These are phyloP conservation scores for Euphorbia peplus DNA, from an alignment of 345 rosid genomes.

Conservation along the genomic window DNA sequence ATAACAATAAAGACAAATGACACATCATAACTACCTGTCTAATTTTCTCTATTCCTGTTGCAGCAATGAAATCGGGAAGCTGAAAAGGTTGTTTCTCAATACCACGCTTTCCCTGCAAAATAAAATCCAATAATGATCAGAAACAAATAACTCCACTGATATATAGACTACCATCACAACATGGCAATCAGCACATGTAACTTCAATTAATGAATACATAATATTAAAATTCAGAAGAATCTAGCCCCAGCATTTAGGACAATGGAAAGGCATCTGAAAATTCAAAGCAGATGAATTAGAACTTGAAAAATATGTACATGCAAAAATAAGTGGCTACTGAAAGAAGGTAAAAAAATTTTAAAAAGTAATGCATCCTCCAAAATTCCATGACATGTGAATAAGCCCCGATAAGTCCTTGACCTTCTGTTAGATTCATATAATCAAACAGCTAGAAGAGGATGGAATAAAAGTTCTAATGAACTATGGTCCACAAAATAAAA, in stretches of 20 bases:
- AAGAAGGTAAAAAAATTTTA: neutral
- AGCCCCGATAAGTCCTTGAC: no score
- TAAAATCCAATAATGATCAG: constrained; percentile 40
- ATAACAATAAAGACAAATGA: neutral
- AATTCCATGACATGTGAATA: no score
- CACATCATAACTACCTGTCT: constrained; percentile 69
- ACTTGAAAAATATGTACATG: constrained; percentile 23
- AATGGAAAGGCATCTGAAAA: constrained; percentile 55
- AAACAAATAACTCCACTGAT: constrained; percentile 18
- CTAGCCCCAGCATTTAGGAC: constrained; percentile 44
- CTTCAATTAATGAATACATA: constrained; percentile 10
- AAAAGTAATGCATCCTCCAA: no score
- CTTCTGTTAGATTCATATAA: no score
- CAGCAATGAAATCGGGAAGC: constrained; percentile 99
- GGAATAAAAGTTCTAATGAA: no score
- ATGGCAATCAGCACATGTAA: constrained; percentile 17
- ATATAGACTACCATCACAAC: neutral
- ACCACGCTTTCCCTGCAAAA: constrained; percentile 96
- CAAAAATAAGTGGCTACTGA: constrained; percentile 9
- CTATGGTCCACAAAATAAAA: constrained; percentile 10
- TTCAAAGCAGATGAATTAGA: constrained; percentile 54
- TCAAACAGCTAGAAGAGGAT: no score
- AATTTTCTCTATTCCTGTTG: constrained; percentile 97
- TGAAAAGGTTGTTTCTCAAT: constrained; percentile 98
- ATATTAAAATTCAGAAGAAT: constrained; percentile 25